Evolutionary conservation across 192 early-diverging fungal species (phyloP), one percentile per base, ranked within the genome.

Genomic region (Fimicolochytrium jonesii): DNA sequence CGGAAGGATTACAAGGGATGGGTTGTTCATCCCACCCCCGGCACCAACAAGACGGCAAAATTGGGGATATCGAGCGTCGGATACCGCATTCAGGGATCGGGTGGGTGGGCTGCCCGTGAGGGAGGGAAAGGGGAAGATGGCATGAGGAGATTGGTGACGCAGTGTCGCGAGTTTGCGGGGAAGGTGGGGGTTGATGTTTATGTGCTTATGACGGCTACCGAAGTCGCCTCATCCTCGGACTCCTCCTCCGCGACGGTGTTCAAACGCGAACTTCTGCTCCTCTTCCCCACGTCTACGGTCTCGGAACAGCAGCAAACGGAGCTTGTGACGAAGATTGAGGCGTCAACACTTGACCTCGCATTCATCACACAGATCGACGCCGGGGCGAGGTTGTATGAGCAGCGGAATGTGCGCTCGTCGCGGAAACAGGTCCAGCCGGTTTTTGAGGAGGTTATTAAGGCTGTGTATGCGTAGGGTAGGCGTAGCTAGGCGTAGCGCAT

Each of bases 1-100:
- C 57, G 80, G 3, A 88, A 83, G 55, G 89, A 91, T 71, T 91
- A 90, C 72, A 91, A 91, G 63, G 83, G 90, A 51, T 88, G 77
- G 73, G 55, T 60, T 0, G 59, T 73, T 6, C n/a, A n/a, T n/a
- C n/a, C n/a, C n/a, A n/a, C n/a, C n/a, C n/a, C n/a, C n/a, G n/a
- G n/a, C n/a, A n/a, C n/a, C n/a, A n/a, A n/a, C n/a, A 59, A 46
- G 2, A 10, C 22, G 13, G 2, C 50, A 15, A 17, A 11, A 2
- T 41, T 89, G 18, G 89, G 89, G 0, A 88, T 90, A 46, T 77
- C 75, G 35, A 77, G 78, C 41, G 77, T 90, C 0, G 33, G 68
- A 6, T 87, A 80, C 64, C 59, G 69, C 28, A 45, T 90, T 18
- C 31, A 59, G 18, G 75, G 67, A 32, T 6, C 10, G 6, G 35